A percentile compares a stretch with the other conserved stretches of the same genome.
These are phyloP conservation scores for Lasiodiplodia sp. DNA, from an alignment of 2,329 filamentous ascomycete species.

Conservation along the genomic window DNA sequence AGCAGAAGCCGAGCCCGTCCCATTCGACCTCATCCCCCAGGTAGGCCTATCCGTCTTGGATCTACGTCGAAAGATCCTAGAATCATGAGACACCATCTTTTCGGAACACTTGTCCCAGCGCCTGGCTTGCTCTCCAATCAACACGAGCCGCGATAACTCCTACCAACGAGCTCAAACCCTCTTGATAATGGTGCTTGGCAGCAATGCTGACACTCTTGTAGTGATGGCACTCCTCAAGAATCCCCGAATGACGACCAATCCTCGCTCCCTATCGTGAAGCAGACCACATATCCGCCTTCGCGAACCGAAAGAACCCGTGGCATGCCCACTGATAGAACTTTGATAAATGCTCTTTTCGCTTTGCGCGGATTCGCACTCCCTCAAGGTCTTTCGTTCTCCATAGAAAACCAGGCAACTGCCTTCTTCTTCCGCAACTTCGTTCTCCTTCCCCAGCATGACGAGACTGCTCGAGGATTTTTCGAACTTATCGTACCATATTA, in stretches of 20 bases:
- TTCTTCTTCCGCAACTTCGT: conserved; percentile 54
- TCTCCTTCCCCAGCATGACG: conserved; percentile 45
- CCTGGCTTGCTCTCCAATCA: too few relatives aligned
- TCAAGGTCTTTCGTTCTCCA: conserved; percentile 37
- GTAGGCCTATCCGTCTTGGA: not conserved
- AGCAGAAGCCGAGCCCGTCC: conserved; percentile 9
- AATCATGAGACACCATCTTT: too few relatives aligned
- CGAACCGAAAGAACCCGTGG: not conserved
- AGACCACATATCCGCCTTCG: not conserved
- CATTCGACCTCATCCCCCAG: conserved; percentile 14
- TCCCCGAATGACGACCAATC: not conserved
- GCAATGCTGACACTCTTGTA: not conserved
- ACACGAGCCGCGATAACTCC: too few relatives aligned
- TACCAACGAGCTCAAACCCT: too few relatives aligned
- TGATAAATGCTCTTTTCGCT: conserved; percentile 7
- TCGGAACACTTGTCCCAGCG: too few relatives aligned
- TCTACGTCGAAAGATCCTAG: too few relatives aligned
- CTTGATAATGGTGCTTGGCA: not conserved
- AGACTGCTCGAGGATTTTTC: conserved; percentile 48
- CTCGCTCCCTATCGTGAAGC: not conserved
- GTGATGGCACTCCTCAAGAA: conserved; percentile 6
- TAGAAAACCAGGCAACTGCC: conserved; percentile 47
- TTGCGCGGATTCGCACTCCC: not conserved
- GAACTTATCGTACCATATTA: conserved; percentile 49
- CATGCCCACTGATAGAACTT: not conserved